Base-by-base conservation (phyloP, 2,329 filamentous ascomycete genomes). In the Cladosporium velox region DNA sequence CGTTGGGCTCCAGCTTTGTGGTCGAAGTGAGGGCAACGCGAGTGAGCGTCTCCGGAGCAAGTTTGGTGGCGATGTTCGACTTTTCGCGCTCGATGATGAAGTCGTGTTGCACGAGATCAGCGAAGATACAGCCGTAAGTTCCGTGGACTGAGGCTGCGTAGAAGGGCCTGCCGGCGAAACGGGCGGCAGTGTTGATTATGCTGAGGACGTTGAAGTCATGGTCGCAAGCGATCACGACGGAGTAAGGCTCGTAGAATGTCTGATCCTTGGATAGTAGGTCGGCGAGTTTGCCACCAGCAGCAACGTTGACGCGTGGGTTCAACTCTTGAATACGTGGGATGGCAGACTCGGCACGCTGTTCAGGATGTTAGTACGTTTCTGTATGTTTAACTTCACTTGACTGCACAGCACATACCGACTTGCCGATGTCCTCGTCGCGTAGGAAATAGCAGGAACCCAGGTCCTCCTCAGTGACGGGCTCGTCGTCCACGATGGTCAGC, bases 81-180 rank as follows among this genome's bases (percentile, higher is more conserved):
- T 90, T 89, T 68, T 92, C 88, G 66, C 95, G 89, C 81, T 96
- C 90, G 68, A 99, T 90, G 67, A 95, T 88, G 75, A 92, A 99
- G 73, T 93, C 89, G 77, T 99, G 95, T 73, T 89, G 86, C 71
- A 97, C 92, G 26, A 99, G 85, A 77, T 99, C 95, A 66, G 91
- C 91, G 77, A 99, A 99, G 70, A 97, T 91, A 81, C 92, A 99
- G 65, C 95, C 95, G 77, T 96, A 98, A 76, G 97, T 86, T 59
- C 95, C 95, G 76, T 97, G 92, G 2, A 90, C 87, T 60, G 89
- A 90, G 41, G 93, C 91, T 11, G 92, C 92, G 79, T 99, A 99
- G 78, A 97, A 97, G 12, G 93, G 89, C 58, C 88, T 87, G 69
- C 87, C 86, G 67, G 90, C 88, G 44, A 96, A 81, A 57, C 94